phyloP scores from a whole-genome alignment of 1,284 basidiomycete genomes.

The Ganoderma multipileum region DNA sequence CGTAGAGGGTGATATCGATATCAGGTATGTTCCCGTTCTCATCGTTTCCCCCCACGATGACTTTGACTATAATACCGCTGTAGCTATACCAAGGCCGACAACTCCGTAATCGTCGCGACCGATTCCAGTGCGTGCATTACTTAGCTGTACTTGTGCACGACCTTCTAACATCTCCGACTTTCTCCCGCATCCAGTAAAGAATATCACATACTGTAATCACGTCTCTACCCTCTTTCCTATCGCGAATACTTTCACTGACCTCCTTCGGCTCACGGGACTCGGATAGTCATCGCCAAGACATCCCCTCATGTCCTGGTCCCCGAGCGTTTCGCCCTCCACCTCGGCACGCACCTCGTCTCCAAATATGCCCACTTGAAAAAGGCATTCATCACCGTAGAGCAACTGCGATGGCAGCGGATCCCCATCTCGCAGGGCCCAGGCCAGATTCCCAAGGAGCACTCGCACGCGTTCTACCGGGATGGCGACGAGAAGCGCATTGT shows the following conservation, averaged over 20 bases:
- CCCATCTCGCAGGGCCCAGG: constrained; percentile 38
- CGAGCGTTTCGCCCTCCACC: constrained; percentile 87
- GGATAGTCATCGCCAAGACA: constrained; percentile 81
- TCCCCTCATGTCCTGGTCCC: constrained; percentile 86
- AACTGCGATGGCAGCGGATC: constrained; percentile 90
- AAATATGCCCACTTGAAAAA: constrained; percentile 85
- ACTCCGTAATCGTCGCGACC: constrained; percentile 85
- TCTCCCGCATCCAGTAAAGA: constrained; percentile 71
- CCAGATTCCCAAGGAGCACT: constrained; percentile 61
- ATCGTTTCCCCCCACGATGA: not conserved
- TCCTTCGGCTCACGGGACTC: not conserved
- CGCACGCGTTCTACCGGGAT: constrained; percentile 87
- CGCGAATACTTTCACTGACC: not conserved
- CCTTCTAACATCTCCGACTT: not conserved
- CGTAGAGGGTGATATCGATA: constrained; percentile 81
- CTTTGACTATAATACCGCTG: not conserved
- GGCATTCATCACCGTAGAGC: constrained; percentile 79
- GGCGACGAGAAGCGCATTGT: constrained; percentile 88
- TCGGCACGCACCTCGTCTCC: constrained; percentile 85
- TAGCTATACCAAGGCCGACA: constrained; percentile 86
- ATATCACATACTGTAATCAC: constrained; percentile 82
- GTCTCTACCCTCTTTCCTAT: constrained; percentile 3
- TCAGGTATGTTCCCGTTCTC: constrained; percentile 55
- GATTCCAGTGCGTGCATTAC: constrained; percentile 73
- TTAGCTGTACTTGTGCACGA: not conserved